phyloP scores from a whole-genome alignment of 2,329 filamentous ascomycete species.

The Neurospora sp. region DNA sequence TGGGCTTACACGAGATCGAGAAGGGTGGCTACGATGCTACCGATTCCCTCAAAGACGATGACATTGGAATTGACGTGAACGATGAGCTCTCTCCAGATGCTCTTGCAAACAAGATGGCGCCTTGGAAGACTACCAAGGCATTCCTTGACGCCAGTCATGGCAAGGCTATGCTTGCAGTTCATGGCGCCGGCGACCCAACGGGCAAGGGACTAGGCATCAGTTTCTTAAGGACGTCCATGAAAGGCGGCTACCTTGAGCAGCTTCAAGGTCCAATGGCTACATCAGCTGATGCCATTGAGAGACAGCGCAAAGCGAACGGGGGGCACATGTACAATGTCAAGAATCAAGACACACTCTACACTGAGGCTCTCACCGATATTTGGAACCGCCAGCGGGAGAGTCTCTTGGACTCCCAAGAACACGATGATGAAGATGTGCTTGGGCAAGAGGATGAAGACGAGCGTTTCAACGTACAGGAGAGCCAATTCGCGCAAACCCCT shows the following conservation, averaged over 20 bases:
- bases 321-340: slow-evolving; percentile 98
- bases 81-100: slow-evolving; percentile 60
- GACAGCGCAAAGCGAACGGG: slow-evolving; percentile 79
- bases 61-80: slow-evolving; percentile 47
- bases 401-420: slow-evolving; percentile 62
- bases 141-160: slow-evolving; percentile 89
- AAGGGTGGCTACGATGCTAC: slow-evolving; percentile 77
- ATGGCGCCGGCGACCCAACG: slow-evolving; percentile 90
- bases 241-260: slow-evolving; percentile 84
- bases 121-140: slow-evolving; percentile 94
- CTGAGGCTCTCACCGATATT: slow-evolving; percentile 81
- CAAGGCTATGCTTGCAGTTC: slow-evolving; percentile 93
- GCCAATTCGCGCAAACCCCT: slow-evolving; percentile 59
- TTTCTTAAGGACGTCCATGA: slow-evolving; percentile 98
- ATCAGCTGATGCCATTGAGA: slow-evolving; percentile 75
- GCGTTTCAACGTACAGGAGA: slow-evolving; percentile 57
- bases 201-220: slow-evolving; percentile 90
- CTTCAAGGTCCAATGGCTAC: slow-evolving; percentile 56
- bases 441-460: slow-evolving; percentile 54
- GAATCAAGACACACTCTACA: slow-evolving; percentile 84
- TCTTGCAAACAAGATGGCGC: slow-evolving; percentile 80
- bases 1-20: slow-evolving; percentile 80
- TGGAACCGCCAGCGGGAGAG: slow-evolving; percentile 83
- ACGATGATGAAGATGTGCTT: slow-evolving; percentile 51
- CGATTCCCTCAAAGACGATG: slow-evolving; percentile 54